Base-by-base conservation (phyloP, 2,329 filamentous ascomycete species). In the Trichophyton verrucosum region DNA sequence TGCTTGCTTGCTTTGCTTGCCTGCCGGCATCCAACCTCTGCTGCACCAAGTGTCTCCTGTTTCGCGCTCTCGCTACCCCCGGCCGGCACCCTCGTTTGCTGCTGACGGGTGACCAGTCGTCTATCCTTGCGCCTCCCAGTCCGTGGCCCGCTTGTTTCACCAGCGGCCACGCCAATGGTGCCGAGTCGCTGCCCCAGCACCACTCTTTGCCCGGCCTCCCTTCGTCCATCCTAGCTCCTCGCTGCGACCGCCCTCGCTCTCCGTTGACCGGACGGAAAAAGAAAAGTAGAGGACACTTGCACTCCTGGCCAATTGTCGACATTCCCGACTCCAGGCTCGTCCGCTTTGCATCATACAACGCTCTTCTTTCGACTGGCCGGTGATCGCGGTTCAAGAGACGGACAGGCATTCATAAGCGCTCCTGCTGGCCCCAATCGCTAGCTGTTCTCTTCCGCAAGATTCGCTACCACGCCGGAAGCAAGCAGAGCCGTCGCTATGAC, bases 401-500 rank as follows among this genome's bases (percentile, higher is more conserved):
- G n/a, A 44, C 40, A 44, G n/a, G 30, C 22, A 33, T 27, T 33
- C 20, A 36, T 20, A 33, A 36, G 51, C 27, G 27, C 51, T 55
- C 27, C 51, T 44, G 30, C 20, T 17, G 20, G 20, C 20, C 22
- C 33, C 51, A 36, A 17, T 55, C 51, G 30, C 8, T 27, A 24
- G 27, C 30, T 61, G 13, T 27, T 38, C 27, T 57, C 38, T 11
- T 38, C 33, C 33, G 33, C 33, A 13, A 6, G 20, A 17, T 27
- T 57, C 3, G 42, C 53, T 40, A 58, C 62, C 60, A 46, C 61
- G 27, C 20, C 51, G 33, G 27, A 38, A 38, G 33, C 33, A 38
- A 17, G 51, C n/a, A 55, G 24, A n/a, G 27, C 9, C 22, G 58
- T 60, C 51, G 60, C 60, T 46, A 77, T 76, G 75, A 77, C 75